These are phyloP conservation scores for Cytospora leucostoma DNA, from an alignment of 2,329 filamentous ascomycete species.

Conservation along the genomic window DNA sequence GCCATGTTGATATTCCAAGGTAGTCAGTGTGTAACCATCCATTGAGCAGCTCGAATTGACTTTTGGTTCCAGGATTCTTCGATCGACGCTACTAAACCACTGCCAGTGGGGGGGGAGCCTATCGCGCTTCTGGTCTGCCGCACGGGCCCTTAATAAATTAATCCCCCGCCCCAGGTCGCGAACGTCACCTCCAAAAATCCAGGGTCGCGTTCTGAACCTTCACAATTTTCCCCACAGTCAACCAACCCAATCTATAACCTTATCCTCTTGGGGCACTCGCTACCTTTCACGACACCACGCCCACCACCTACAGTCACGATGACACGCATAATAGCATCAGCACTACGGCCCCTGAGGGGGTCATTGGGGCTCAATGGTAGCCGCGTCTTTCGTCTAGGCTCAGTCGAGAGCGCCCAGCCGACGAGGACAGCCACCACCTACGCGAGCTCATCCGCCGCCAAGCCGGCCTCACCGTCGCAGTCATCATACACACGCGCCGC, in stretches of 20 bases:
- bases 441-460: constrained; percentile 4
- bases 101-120: too few relatives aligned
- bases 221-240: neutral
- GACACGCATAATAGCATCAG: constrained; percentile 23
- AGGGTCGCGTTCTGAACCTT: neutral
- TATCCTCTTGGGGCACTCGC: neutral
- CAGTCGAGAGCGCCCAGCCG: constrained; percentile 1
- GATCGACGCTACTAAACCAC: too few relatives aligned
- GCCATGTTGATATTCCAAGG: too few relatives aligned
- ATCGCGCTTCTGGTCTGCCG: too few relatives aligned
- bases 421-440: constrained; percentile 20
- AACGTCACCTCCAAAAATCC: too few relatives aligned
- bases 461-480: constrained; percentile 12
- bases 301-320: constrained; percentile 11
- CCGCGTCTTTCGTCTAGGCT: neutral
- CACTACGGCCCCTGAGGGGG: constrained; percentile 21
- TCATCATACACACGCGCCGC: constrained; percentile 22
- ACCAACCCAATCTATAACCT: neutral
- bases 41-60: too few relatives aligned
- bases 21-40: too few relatives aligned
- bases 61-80: too few relatives aligned
- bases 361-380: constrained; percentile 17
- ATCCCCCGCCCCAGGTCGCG: too few relatives aligned
- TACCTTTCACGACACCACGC: neutral
- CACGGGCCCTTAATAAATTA: too few relatives aligned